Base-by-base conservation (phyloP, 2,329 filamentous ascomycete genomes). In the Fusarium humuli region DNA sequence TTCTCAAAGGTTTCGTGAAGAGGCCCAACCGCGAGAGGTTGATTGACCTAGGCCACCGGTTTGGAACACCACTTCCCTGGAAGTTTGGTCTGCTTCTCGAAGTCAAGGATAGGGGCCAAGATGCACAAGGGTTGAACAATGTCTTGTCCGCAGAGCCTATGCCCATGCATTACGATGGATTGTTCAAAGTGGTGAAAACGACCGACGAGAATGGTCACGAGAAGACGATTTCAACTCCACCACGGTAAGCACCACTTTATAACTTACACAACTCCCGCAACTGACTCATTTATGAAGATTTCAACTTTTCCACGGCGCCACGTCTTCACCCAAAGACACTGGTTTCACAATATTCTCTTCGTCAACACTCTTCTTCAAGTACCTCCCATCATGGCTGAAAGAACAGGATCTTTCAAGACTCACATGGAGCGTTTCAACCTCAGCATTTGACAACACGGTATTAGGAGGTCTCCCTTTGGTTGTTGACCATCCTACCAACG, bases 121-220 rank as follows among this genome's bases (percentile, higher is more conserved):
- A 84, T 8, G 80, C 81, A 1, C 76, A 79, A 13, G 81, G 83
- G 1, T 75, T 83, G 22, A 88, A 87, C 66, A 87, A 87, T 42
- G 84, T 88, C 5, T 79, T 86, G 3, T 86, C 84, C 0, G 80
- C 82, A 3, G 85, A 87, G 61, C 83, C 83, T 65, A 87, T 88
- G 85, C 86, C 87, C 0, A 86, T 87, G 75, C 86, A 88, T 67
- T 88, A 83, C 40, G 86, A 88, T 52, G 87, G 86, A 0, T 76
- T 88, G 29, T 88, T 88, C 79, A 88, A 87, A 71, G 84, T 85
- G 0, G 79, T 80, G 12, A 83, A 83, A 54, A 73, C 79, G 22
- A 75, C 60, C 0, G 77, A 82, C 3, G 77, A 79, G 5, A 41
- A 80, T 2, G 84, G 82, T 1, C 79, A 80, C 8, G 81, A 80